Base-by-base conservation (phyloP, 805 yeast species). In the Yamadazyma tumulicola region DNA sequence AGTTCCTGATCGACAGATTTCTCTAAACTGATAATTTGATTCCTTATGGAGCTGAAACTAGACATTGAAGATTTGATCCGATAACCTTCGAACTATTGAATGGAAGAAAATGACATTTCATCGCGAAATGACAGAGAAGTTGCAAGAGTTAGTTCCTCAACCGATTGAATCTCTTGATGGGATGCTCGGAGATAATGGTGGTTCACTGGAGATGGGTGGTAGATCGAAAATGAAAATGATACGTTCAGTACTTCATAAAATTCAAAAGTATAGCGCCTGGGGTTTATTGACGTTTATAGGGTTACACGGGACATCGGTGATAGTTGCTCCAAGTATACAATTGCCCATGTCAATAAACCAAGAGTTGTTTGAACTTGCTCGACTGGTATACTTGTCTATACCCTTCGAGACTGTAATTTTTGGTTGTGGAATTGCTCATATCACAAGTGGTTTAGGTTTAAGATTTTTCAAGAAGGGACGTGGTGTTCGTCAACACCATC, bases 1-100 rank as follows among this genome's bases (percentile, higher is more conserved):
- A 89, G 55, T 13, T 67, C 56, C 5, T 63, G 51, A 38, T 83
- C 88, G 3, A 91, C 72, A 51, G 81, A 84, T 33, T 79, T 75
- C 55, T 91, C 96, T 31, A 81, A 60, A 6, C 78, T 68, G 22
- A 88, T 65, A 0, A 81, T 77, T 49, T 81, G 84, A 19, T 83
- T 66, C 52, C 95, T 69, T 10, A 77, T 68, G 31, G 85, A 85
- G 12, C 77, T 69, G 55, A 83, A 85, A 3, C 85, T 61, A 13
- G 59, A 50, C 60, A 55, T 57, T 18, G 8, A 5, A n/a, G n/a
- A n/a, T n/a, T n/a, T n/a, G n/a, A n/a, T n/a, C n/a, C n/a, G n/a
- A n/a, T n/a, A n/a, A n/a, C n/a, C n/a, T n/a, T n/a, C n/a, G n/a
- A n/a, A n/a, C n/a, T n/a, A n/a, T n/a, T n/a, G n/a, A n/a, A n/a